phyloP scores from a whole-genome alignment of 1,284 basidiomycete genomes.

The Cutaneotrichosporon sp. region DNA sequence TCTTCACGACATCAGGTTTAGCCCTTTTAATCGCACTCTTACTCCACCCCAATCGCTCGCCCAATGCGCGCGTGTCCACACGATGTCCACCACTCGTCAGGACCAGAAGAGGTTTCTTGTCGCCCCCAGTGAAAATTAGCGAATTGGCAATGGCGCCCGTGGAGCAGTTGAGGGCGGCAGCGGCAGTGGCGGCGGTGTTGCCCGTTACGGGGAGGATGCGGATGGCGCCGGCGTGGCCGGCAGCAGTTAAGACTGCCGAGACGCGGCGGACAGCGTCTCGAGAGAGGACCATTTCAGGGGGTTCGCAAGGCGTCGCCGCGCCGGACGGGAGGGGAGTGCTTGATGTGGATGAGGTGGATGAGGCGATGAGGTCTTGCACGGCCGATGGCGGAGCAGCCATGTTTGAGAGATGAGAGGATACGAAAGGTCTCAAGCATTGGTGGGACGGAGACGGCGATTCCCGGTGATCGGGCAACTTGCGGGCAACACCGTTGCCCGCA shows the following conservation, averaged over 20 bases:
- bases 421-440: background rate
- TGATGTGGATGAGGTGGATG: background rate
- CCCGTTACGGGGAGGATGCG: slow-evolving; percentile 18
- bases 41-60: slow-evolving; percentile 13
- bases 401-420: background rate
- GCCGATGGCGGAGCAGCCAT: background rate
- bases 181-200: slow-evolving; percentile 17
- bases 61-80: slow-evolving; percentile 18
- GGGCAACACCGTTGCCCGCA: background rate
- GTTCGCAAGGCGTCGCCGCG: background rate
- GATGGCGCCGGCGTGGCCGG: background rate
- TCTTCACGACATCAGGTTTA: slow-evolving; percentile 18
- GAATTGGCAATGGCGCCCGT: slow-evolving; percentile 24
- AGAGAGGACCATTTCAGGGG: slow-evolving; percentile 9
- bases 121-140: slow-evolving; percentile 18
- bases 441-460: background rate
- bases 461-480: background rate
- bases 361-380: background rate
- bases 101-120: slow-evolving; percentile 15
- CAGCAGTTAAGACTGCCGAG: background rate
- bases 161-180: slow-evolving; percentile 13
- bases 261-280: slow-evolving; percentile 18
- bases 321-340: slow-evolving; percentile 6
- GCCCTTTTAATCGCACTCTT: slow-evolving; percentile 17
- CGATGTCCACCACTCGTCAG: slow-evolving; percentile 19